A percentile compares a stretch with the other conserved stretches of the same genome.
phyloP scores from a whole-genome alignment of 1,284 basidiomycete genomes.

The Tilletia horrida region DNA sequence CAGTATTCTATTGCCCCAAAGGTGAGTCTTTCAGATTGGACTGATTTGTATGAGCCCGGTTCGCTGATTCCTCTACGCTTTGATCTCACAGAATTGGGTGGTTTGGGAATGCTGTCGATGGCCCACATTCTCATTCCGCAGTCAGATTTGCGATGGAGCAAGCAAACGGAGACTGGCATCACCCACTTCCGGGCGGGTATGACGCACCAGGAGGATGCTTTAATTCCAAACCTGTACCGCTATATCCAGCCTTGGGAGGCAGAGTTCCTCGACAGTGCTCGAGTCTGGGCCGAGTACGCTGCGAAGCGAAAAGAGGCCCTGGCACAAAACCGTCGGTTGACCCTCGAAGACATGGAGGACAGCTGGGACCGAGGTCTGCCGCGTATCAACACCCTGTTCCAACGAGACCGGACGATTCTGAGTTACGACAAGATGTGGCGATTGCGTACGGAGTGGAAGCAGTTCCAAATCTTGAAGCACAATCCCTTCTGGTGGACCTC shows the following conservation, averaged over 20 bases:
- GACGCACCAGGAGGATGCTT: constrained; percentile 65
- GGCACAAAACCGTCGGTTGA: constrained; percentile 93
- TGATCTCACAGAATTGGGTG: constrained; percentile 61
- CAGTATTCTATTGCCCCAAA: constrained; percentile 64
- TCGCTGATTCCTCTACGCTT: neutral
- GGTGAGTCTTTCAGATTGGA: neutral
- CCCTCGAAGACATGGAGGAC: constrained; percentile 94
- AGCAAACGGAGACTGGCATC: constrained; percentile 84
- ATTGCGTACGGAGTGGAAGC: constrained; percentile 86
- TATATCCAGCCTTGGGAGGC: constrained; percentile 99
- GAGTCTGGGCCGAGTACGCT: constrained; percentile 99
- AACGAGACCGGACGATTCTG: constrained; percentile 92
- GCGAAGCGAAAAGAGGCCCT: constrained; percentile 99
- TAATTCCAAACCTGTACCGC: constrained; percentile 88
- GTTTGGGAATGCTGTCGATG: constrained; percentile 99
- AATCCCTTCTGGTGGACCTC: constrained; percentile 99
- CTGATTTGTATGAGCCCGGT: neutral
- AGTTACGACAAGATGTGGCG: constrained; percentile 95
- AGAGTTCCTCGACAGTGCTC: constrained; percentile 94
- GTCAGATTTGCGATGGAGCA: constrained; percentile 93
- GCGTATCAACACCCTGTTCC: constrained; percentile 93
- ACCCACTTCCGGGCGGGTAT: constrained; percentile 97
- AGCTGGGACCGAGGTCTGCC: constrained; percentile 98
- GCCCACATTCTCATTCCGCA: constrained; percentile 97
- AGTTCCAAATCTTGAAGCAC: constrained; percentile 83